A percentile compares a stretch with the other conserved stretches of the same genome.
phyloP scores from a whole-genome alignment of 1,284 basidiomycete genomes.

The Boletus smithii region DNA sequence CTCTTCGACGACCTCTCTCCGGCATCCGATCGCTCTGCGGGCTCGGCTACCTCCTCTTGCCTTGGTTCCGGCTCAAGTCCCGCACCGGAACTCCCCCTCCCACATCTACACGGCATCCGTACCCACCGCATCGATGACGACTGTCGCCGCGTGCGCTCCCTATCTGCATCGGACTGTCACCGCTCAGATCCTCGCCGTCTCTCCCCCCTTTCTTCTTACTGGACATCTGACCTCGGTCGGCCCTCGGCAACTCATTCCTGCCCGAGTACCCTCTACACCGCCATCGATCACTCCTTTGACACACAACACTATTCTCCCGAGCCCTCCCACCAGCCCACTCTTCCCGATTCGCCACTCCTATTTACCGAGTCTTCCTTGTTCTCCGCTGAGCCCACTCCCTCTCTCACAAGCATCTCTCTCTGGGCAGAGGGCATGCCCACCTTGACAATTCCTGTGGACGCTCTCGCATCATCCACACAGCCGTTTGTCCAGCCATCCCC shows the following conservation, averaged over 20 bases:
- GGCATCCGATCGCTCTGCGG: constrained; percentile 31
- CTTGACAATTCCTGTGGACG: constrained; percentile 42
- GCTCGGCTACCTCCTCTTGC: constrained; percentile 29
- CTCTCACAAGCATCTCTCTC: constrained; percentile 39
- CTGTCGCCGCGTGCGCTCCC: constrained; percentile 30
- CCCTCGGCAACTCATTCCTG: constrained; percentile 28
- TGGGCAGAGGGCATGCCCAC: constrained; percentile 67
- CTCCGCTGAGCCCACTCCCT: constrained; percentile 25
- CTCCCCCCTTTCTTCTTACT: constrained; percentile 33
- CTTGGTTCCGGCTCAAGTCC: constrained; percentile 29
- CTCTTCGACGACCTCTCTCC: constrained; percentile 35
- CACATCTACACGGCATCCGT: constrained; percentile 23
- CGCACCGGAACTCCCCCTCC: constrained; percentile 28
- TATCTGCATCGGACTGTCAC: constrained; percentile 30
- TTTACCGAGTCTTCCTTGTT: constrained; percentile 33
- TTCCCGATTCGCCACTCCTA: constrained; percentile 35
- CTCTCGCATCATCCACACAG: constrained; percentile 32
- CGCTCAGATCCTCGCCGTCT: constrained; percentile 34
- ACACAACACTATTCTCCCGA: constrained; percentile 28
- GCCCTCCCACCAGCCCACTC: constrained; percentile 28
- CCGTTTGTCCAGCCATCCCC: constrained; percentile 19
- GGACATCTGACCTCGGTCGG: constrained; percentile 28
- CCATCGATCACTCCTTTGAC: constrained; percentile 23
- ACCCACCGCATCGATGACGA: constrained; percentile 28
- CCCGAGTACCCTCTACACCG: constrained; percentile 29